phyloP scores from a whole-genome alignment of 192 early-diverging fungal species.

The Rhizophagus clarus region DNA sequence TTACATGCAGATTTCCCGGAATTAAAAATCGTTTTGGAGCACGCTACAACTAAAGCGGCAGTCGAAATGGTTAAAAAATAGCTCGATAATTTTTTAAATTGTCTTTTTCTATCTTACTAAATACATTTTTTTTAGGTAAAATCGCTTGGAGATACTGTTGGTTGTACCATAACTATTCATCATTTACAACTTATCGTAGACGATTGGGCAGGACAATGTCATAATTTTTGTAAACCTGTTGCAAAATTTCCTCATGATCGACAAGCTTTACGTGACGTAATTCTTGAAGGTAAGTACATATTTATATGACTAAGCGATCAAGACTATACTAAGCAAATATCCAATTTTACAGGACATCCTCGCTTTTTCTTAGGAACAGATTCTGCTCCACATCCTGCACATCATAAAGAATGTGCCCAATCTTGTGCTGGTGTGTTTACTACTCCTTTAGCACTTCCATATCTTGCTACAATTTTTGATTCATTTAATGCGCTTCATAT shows the following conservation, averaged over 20 bases:
- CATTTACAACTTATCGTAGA: constrained; percentile 90
- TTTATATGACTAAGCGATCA: too few species aligned
- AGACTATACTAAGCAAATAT: too few species aligned
- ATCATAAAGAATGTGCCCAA: constrained; percentile 80
- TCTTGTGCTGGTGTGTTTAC: constrained; percentile 94
- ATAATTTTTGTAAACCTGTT: constrained; percentile 98
- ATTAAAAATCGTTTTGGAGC: constrained; percentile 94
- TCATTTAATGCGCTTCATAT: constrained; percentile 80
- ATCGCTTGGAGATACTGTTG: constrained; percentile 88
- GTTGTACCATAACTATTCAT: constrained; percentile 94
- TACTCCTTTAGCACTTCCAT: constrained; percentile 79
- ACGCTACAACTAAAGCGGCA: constrained; percentile 93
- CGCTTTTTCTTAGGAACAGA: constrained; percentile 98
- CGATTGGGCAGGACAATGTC: constrained; percentile 97
- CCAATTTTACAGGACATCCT: constrained; percentile 66
- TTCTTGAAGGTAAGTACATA: constrained; percentile 63
- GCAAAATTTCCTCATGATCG: constrained; percentile 95
- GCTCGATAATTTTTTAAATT: background rate
- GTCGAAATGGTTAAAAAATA: constrained; percentile 70
- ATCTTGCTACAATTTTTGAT: constrained; percentile 89
- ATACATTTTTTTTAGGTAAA: constrained; percentile 59
- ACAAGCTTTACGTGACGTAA: constrained; percentile 78
- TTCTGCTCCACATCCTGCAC: constrained; percentile 91
- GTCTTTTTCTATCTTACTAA: background rate
- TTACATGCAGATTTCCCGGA: constrained; percentile 90